Percentiles rank a stretch among this genome's conserved stretches.
Conservation (phyloP, 2,329 filamentous ascomycete genomes). For the Clonostachys solani region DNA sequence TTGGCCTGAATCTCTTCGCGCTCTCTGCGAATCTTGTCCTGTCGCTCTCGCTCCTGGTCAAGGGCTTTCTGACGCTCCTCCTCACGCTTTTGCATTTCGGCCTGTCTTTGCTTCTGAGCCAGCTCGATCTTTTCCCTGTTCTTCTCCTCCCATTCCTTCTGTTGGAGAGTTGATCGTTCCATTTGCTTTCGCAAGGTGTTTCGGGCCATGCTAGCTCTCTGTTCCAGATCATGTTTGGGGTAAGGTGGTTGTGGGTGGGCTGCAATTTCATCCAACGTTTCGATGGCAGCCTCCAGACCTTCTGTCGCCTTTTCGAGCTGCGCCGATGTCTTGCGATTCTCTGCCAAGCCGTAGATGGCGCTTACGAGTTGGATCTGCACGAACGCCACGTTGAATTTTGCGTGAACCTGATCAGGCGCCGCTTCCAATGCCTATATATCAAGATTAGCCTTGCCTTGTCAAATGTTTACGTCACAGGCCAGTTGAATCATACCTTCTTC, state of each 20-base stretch:
- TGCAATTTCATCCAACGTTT: constrained; percentile 61
- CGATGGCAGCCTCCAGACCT: constrained; percentile 83
- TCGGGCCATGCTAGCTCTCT: constrained; percentile 93
- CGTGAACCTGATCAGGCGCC: constrained; percentile 80
- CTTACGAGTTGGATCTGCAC: constrained; percentile 93
- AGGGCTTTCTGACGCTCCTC: constrained; percentile 66
- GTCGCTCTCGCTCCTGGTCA: constrained; percentile 67
- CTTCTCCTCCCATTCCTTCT: constrained; percentile 88
- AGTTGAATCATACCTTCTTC: constrained; percentile 47
- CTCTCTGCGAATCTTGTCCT: constrained; percentile 81
- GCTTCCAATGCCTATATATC: constrained; percentile 62
- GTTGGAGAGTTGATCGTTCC: constrained; percentile 76
- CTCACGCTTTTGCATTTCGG: constrained; percentile 73
- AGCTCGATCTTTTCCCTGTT: constrained; percentile 85
- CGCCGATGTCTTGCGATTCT: constrained; percentile 70
- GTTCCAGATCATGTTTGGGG: constrained; percentile 84
- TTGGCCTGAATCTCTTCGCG: constrained; percentile 75
- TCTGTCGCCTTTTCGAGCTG: constrained; percentile 78
- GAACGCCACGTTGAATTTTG: constrained; percentile 97
- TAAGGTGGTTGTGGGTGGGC: constrained; percentile 71
- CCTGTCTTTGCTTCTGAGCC: constrained; percentile 75
- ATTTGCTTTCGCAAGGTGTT: constrained; percentile 94
- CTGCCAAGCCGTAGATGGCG: constrained; percentile 68
- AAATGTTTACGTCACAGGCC: neutral
- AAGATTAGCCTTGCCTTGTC: neutral